A percentile compares a stretch with the other conserved stretches of the same genome.
These are phyloP conservation scores for Cajanus cajan DNA, from an alignment of 306 rosid species.

Conservation along the genomic window DNA sequence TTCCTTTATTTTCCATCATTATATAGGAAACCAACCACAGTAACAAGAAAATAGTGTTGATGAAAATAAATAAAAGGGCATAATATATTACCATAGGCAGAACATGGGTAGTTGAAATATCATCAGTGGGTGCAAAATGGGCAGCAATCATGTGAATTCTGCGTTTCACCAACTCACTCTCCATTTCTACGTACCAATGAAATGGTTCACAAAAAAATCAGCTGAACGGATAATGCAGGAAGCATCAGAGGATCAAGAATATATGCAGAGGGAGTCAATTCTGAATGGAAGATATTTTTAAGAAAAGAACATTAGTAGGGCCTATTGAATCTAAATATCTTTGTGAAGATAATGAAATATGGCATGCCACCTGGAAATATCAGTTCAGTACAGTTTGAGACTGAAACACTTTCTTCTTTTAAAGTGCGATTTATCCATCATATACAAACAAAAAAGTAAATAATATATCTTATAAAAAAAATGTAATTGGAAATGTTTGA, in stretches of 20 bases:
- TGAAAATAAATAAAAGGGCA: background rate
- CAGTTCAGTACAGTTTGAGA: background rate
- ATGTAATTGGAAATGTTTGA: no score
- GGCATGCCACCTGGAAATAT: background rate
- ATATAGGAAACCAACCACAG: constrained; percentile 8
- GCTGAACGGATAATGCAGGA: constrained; percentile 21
- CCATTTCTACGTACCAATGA: constrained; percentile 38
- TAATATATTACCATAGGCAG: constrained; percentile 53
- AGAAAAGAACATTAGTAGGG: constrained; percentile 16
- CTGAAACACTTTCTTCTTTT: background rate
- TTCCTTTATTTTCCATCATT: constrained; percentile 1
- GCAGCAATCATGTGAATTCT: constrained; percentile 62
- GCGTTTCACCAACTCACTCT: constrained; percentile 58
- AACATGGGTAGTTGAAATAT: constrained; percentile 50
- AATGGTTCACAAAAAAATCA: background rate
- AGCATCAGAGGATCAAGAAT: background rate
- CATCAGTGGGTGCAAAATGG: constrained; percentile 58
- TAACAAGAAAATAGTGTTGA: background rate
- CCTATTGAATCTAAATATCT: constrained; percentile 41
- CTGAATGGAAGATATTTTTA: constrained; percentile 24
- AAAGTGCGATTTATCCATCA: background rate
- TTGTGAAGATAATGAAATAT: background rate
- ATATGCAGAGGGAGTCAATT: background rate
- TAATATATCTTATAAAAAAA: background rate
- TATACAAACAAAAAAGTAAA: background rate